Base-by-base conservation (phyloP, 2,329 filamentous ascomycete species). In the Mycosphaerella sp. region DNA sequence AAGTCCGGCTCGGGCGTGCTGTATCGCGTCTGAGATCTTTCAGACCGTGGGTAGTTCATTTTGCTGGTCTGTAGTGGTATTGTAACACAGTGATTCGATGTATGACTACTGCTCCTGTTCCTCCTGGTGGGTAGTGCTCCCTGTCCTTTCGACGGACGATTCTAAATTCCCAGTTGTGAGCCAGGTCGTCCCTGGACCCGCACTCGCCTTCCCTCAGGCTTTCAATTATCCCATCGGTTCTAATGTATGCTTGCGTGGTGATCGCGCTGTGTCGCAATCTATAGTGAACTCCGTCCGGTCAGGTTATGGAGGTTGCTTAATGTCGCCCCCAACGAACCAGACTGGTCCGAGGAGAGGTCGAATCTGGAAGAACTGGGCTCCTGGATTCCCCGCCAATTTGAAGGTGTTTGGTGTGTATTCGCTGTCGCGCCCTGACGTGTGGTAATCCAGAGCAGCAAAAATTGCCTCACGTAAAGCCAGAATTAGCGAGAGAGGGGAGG, bases 251-350 rank as follows among this genome's bases (percentile, higher is more conserved):
- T 45, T 44, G 31, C 17, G 21, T 51, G 32, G 43, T 41, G 55
- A 52, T 40, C 53, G 40, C 45, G 39, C 36, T 36, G n/a, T 29
- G 44, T 45, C 52, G 54, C 49, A 55, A 54, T 55, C 44, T 49
- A 42, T 42, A 29, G 7, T 49, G 42, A 26, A n/a, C 43, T 29
- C 26, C 12, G 23, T 32, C 64, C 73, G 72, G 72, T 66, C 79
- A 74, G 92, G 77, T 96, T 97, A 97, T 80, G 92, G 92, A 73
- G 93, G 92, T 78, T 95, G 92, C 80, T 90, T 93, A 60, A 69
- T 64, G 80, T 93, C 89, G 79, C 90, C 88, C 86, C 92, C 91
- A 75, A 92, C 92, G 84, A 95, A 90, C 90, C 90, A 89, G 80
- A 85, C 84, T 76, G 90, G 92, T 80, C 89, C 89, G 74, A 92